These are phyloP conservation scores for Kregervanrija pseudodelftensis DNA, from an alignment of 805 yeast genomes.

Conservation along the genomic window DNA sequence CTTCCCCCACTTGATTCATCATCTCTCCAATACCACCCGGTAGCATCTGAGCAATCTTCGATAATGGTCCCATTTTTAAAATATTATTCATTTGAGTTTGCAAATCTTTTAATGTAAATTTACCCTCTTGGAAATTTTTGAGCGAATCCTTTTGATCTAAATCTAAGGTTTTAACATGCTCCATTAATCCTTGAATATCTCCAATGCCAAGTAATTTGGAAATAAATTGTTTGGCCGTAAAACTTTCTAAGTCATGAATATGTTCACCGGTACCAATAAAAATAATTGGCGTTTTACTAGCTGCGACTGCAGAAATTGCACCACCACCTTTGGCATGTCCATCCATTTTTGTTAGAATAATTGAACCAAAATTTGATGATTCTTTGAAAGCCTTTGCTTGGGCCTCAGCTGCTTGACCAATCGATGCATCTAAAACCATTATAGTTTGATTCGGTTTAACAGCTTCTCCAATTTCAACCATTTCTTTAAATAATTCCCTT, in stretches of 20 bases:
- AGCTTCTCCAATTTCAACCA: slow-evolving; percentile 86
- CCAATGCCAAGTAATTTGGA: slow-evolving; percentile 94
- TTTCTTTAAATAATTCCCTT: slow-evolving; percentile 81
- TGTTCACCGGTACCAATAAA: slow-evolving; percentile 99
- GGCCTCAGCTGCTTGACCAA: slow-evolving; percentile 96
- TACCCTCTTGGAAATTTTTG: slow-evolving; percentile 91
- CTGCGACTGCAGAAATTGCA: slow-evolving; percentile 97
- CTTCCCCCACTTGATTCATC: slow-evolving; percentile 85
- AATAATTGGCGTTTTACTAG: slow-evolving; percentile 89
- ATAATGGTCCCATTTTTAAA: slow-evolving; percentile 93
- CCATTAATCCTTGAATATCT: slow-evolving; percentile 88
- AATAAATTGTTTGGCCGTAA: slow-evolving; percentile 82
- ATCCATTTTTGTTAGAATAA: slow-evolving; percentile 91
- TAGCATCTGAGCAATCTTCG: slow-evolving; percentile 90
- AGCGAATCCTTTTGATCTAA: slow-evolving; percentile 85
- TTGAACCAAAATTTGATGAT: slow-evolving; percentile 88
- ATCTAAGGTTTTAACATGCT: slow-evolving; percentile 82
- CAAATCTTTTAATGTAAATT: slow-evolving; percentile 83
- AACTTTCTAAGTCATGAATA: slow-evolving; percentile 83
- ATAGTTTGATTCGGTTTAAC: slow-evolving; percentile 93
- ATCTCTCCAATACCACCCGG: slow-evolving; percentile 84
- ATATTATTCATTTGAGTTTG: slow-evolving; percentile 93
- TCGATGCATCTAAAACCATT: slow-evolving; percentile 95
- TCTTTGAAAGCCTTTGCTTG: slow-evolving; percentile 95
- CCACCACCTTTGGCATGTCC: slow-evolving; percentile 99